phyloP scores from a whole-genome alignment of 331 rosid species.

The Quercus lobata region DNA sequence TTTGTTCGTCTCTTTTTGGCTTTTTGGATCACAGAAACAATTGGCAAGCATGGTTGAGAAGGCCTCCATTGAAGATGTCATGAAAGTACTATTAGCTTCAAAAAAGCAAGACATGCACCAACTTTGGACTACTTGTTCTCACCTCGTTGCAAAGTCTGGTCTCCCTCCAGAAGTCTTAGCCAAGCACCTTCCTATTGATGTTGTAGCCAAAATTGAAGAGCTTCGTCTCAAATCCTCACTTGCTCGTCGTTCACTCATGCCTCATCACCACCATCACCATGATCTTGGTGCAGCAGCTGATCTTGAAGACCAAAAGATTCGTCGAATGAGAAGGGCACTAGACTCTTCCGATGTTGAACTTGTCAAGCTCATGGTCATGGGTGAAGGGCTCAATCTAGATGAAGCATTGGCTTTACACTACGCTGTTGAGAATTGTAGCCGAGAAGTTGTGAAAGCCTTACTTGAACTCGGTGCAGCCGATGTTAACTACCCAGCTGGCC shows the following conservation, averaged over 20 bases:
- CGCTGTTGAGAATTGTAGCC: conserved; percentile 88
- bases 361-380: conserved; percentile 98
- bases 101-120: conserved; percentile 99
- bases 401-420: conserved; percentile 91
- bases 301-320: conserved; percentile 88
- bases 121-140: conserved; percentile 93
- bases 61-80: conserved; percentile 93
- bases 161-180: conserved; percentile 87
- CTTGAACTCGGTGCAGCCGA: conserved; percentile 94
- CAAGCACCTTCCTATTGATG: conserved; percentile 82
- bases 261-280: conserved; percentile 53
- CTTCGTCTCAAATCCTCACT: conserved; percentile 81
- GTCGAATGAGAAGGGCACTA: conserved; percentile 80
- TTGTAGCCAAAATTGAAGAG: conserved; percentile 86
- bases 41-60: conserved; percentile 95
- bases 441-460: conserved; percentile 92
- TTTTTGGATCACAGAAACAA: conserved; percentile 61
- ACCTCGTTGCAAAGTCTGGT: conserved; percentile 88
- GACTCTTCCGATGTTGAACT: conserved; percentile 96
- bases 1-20: neutral
- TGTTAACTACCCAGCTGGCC: conserved; percentile 79
- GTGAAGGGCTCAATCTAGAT: conserved; percentile 92
- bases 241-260: conserved; percentile 57
- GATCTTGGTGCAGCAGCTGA: conserved; percentile 66
- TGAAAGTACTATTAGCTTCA: conserved; percentile 95